Percentiles rank a stretch among this genome's conserved stretches.
These are phyloP conservation scores for Alternaria atra DNA, from an alignment of 2,329 filamentous ascomycete species.

Conservation along the genomic window DNA sequence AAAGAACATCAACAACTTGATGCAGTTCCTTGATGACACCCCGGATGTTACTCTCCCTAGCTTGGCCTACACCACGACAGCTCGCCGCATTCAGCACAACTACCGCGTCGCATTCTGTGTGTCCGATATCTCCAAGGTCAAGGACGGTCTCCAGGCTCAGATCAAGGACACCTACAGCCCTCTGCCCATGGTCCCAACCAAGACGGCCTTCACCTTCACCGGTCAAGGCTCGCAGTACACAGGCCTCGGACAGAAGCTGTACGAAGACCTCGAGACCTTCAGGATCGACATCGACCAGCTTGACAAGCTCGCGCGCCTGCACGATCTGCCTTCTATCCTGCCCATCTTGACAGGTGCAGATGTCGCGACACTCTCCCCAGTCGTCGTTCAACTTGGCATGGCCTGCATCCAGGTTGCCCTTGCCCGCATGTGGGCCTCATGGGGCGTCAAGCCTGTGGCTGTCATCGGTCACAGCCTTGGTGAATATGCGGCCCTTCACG, in stretches of 20 bases:
- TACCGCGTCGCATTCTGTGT: constrained; percentile 61
- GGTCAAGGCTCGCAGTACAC: constrained; percentile 64
- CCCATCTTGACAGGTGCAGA: constrained; percentile 60
- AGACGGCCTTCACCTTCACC: constrained; percentile 62
- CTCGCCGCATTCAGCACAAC: constrained; percentile 63
- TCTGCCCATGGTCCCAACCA: constrained; percentile 62
- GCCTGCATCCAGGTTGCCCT: constrained; percentile 63
- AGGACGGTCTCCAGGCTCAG: constrained; percentile 57
- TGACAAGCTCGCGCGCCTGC: constrained; percentile 57
- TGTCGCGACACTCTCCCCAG: constrained; percentile 59
- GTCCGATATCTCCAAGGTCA: constrained; percentile 58
- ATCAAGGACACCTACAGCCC: constrained; percentile 61
- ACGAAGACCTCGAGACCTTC: constrained; percentile 59
- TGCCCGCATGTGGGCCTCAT: constrained; percentile 63
- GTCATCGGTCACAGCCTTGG: constrained; percentile 70
- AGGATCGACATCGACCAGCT: constrained; percentile 60
- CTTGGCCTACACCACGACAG: constrained; percentile 62
- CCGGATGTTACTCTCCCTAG: constrained; percentile 57
- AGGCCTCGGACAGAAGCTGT: constrained; percentile 60
- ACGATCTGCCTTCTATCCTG: constrained; percentile 60
- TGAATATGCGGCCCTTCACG: constrained; percentile 76
- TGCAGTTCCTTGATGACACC: constrained; percentile 58
- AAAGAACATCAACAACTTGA: constrained; percentile 60
- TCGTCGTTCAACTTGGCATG: constrained; percentile 63
- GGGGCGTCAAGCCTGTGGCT: constrained; percentile 62